These are phyloP conservation scores for Euphrasia confusa DNA, from an alignment of 257 asterid genomes.

Conservation along the genomic window DNA sequence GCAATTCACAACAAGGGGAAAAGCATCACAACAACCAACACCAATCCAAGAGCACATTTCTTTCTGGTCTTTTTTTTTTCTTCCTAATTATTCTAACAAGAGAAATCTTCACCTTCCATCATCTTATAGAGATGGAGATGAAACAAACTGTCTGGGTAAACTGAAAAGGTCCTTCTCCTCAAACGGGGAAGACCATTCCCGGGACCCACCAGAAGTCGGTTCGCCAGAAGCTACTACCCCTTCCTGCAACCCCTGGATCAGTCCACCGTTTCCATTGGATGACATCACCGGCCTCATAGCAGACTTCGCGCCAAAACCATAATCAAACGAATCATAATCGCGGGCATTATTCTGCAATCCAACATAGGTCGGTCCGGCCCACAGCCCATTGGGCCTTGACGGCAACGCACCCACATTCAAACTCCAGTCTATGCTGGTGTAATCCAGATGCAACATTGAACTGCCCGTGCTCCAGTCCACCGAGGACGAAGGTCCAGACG, in stretches of 20 bases:
- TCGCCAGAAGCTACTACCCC: slow-evolving; percentile 40
- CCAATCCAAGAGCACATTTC: slow-evolving; percentile 27
- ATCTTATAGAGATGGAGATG: slow-evolving; percentile 69
- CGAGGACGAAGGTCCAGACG: slow-evolving; percentile 45
- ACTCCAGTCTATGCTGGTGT: slow-evolving; percentile 61
- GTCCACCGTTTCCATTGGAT: slow-evolving; percentile 35
- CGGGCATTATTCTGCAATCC: slow-evolving; percentile 36
- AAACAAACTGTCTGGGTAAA: slow-evolving; percentile 89
- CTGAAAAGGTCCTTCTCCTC: slow-evolving; percentile 88
- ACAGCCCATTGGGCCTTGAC: slow-evolving; percentile 34
- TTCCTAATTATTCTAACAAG: slow-evolving; percentile 32
- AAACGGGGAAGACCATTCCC: slow-evolving; percentile 90
- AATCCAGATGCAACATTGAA: slow-evolving; percentile 43
- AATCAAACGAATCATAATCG: slow-evolving; percentile 42
- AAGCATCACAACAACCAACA: slow-evolving; percentile 49
- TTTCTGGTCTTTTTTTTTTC: slow-evolving; percentile 34
- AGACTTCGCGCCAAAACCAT: slow-evolving; percentile 43
- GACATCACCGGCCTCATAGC: slow-evolving; percentile 45
- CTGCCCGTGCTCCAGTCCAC: slow-evolving; percentile 55
- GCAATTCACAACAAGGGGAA: slow-evolving; percentile 36
- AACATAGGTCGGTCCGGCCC: slow-evolving; percentile 41
- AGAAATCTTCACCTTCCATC: slow-evolving; percentile 26
- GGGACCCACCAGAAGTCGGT: slow-evolving; percentile 40
- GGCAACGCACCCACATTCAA: slow-evolving; percentile 37
- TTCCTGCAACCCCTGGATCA: slow-evolving; percentile 45